Conservation (phyloP, 805 yeast species). For the Blastobotrys parvus region DNA sequence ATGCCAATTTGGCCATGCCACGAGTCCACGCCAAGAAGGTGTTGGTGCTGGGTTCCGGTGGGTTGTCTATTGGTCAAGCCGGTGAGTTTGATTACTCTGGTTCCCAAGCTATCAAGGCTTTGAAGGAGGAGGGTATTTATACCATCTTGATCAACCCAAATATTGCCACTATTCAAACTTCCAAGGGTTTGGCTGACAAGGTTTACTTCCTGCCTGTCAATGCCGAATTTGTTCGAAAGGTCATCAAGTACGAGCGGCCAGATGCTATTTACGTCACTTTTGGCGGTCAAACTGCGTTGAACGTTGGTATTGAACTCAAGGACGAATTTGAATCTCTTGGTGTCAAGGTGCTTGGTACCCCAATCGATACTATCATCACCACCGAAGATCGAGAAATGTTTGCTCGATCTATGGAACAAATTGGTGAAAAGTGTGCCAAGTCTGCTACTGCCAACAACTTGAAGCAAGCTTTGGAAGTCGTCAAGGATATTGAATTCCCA, state of each 20-base stretch:
- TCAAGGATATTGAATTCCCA: conserved; percentile 82
- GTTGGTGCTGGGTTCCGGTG: conserved; percentile 94
- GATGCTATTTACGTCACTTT: conserved; percentile 96
- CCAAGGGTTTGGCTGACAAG: conserved; percentile 95
- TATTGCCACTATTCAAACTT: conserved; percentile 97
- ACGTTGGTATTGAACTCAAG: conserved; percentile 91
- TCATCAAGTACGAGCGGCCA: conserved; percentile 89
- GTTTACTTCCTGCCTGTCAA: conserved; percentile 97
- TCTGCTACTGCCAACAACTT: conserved; percentile 77
- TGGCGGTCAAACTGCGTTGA: conserved; percentile 97
- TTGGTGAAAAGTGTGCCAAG: conserved; percentile 90
- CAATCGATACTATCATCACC: conserved; percentile 89
- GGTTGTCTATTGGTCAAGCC: conserved; percentile 97
- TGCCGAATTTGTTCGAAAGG: conserved; percentile 92
- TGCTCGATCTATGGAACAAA: conserved; percentile 90
- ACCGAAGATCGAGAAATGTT: conserved; percentile 97
- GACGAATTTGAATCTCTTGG: conserved; percentile 90
- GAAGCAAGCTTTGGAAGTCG: conserved; percentile 79
- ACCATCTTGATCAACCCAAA: conserved; percentile 94
- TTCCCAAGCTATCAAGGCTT: conserved; percentile 96
- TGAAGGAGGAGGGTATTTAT: conserved; percentile 96
- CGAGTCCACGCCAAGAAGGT: conserved; percentile 82
- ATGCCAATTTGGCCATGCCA: conserved; percentile 69
- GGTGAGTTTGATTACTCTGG: conserved; percentile 99
- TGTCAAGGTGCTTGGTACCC: conserved; percentile 94